These are phyloP conservation scores for Fusarium kyushuense DNA, from an alignment of 2,329 filamentous ascomycete genomes.

Conservation along the genomic window DNA sequence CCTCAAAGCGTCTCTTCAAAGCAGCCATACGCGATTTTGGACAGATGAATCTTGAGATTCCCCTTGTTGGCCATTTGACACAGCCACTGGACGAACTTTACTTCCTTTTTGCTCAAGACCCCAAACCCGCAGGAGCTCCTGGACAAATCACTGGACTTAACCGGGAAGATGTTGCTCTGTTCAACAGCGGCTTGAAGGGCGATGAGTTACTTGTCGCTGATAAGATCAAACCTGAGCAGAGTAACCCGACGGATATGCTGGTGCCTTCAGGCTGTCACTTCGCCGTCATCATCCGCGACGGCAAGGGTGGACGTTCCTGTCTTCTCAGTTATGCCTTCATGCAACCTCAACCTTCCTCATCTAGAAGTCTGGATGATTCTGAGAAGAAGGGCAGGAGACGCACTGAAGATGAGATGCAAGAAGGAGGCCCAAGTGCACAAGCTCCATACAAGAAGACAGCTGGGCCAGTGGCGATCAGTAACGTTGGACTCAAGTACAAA, in stretches of 20 bases:
- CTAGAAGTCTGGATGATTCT: too few species aligned
- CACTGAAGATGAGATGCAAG: not conserved
- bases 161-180: not conserved
- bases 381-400: not conserved
- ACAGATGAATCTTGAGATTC: not conserved
- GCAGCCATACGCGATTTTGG: slow-evolving; percentile 3
- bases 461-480: slow-evolving; percentile 1
- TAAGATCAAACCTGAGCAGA: not conserved
- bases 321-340: not conserved
- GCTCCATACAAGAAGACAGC: not conserved
- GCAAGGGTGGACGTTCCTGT: not conserved
- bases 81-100: slow-evolving; percentile 9
- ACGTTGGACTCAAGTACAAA: not conserved
- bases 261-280: slow-evolving; percentile 1
- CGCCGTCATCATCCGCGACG: not conserved
- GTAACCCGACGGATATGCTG: not conserved
- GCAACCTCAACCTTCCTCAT: not conserved
- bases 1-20: slow-evolving; percentile 41
- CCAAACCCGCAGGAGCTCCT: not conserved
- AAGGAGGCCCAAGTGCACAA: slow-evolving; percentile 4
- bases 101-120: slow-evolving; percentile 9
- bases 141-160: not conserved
- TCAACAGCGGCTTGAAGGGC: not conserved
- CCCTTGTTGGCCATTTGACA: not conserved
- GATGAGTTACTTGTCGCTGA: slow-evolving; percentile 6